Percentiles rank a stretch among this genome's conserved stretches.
Conservation (phyloP, 768 basidiomycete genomes). For the Boletus rufocinnamomeus region DNA sequence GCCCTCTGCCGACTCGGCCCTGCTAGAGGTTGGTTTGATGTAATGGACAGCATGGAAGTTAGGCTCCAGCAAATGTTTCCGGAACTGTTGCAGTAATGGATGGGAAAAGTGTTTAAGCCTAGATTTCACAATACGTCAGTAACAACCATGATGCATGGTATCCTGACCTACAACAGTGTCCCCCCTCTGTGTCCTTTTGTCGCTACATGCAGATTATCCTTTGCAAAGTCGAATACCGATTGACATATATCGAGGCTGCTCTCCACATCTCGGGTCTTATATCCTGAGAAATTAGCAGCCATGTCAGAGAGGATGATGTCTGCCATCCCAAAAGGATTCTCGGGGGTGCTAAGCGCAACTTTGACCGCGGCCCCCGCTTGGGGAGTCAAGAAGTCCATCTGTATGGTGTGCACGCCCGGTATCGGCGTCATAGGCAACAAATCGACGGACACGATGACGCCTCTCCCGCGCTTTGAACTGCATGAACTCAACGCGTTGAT, state of each 20-base stretch:
- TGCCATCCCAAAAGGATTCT: constrained; percentile 46
- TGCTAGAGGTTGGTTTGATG: constrained; percentile 81
- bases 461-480: constrained; percentile 32
- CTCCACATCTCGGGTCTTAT: constrained; percentile 62
- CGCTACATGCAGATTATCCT: constrained; percentile 50
- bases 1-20: constrained; percentile 75
- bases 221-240: constrained; percentile 71
- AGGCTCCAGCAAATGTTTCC: constrained; percentile 53
- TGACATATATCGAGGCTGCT: constrained; percentile 71
- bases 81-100: constrained; percentile 69
- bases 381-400: constrained; percentile 75
- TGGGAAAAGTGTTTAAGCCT: constrained; percentile 89
- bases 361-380: constrained; percentile 49
- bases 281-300: constrained; percentile 83
- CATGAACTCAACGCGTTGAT: constrained; percentile 7
- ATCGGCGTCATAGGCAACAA: constrained; percentile 71
- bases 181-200: constrained; percentile 43
- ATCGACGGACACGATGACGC: constrained; percentile 77
- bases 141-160: not conserved
- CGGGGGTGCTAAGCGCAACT: constrained; percentile 34
- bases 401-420: constrained; percentile 69
- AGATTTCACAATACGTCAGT: not conserved
- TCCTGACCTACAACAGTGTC: constrained; percentile 50
- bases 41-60: constrained; percentile 67
- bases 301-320: constrained; percentile 91